Evolutionary conservation across 2,329 filamentous ascomycete genomes (phyloP).

Genomic region (Akanthomyces muscarius): DNA sequence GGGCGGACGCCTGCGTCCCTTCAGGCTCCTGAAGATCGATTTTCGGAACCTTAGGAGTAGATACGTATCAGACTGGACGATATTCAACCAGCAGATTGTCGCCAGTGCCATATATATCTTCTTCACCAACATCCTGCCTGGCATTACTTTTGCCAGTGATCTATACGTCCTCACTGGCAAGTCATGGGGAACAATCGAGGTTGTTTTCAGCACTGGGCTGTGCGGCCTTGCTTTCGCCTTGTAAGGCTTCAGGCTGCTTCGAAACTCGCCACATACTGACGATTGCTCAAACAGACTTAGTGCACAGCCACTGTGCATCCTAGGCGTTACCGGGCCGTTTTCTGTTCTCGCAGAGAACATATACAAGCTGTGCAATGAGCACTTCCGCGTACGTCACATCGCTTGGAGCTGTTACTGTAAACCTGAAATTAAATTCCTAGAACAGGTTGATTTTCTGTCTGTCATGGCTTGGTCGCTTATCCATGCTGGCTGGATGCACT

Average conservation of each 20-base stretch:
- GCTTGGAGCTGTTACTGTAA: background rate
- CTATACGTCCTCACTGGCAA: constrained; percentile 58
- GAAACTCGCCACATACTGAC: background rate
- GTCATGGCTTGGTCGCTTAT: constrained; percentile 67
- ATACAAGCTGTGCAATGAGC: constrained; percentile 52
- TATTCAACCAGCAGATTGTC: constrained; percentile 61
- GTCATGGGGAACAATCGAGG: constrained; percentile 63
- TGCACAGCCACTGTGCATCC: constrained; percentile 60
- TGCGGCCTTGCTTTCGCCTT: constrained; percentile 60
- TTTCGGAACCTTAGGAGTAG: constrained; percentile 41
- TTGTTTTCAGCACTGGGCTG: constrained; percentile 62
- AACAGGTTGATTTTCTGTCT: constrained; percentile 55
- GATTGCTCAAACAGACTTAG: constrained; percentile 37
- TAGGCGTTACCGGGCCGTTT: constrained; percentile 63
- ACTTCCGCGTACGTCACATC: constrained; percentile 44
- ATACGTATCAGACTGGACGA: constrained; percentile 50
- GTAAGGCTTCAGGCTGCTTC: constrained; percentile 32
- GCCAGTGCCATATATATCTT: constrained; percentile 63
- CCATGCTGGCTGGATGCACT: constrained; percentile 63
- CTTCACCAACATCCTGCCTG: constrained; percentile 63
- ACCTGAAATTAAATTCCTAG: background rate
- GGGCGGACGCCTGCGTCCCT: constrained; percentile 46
- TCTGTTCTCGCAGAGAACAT: constrained; percentile 65
- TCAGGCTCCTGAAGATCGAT: constrained; percentile 50
- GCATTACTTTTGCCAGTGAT: constrained; percentile 64